phyloP scores from a whole-genome alignment of 495 filamentous ascomycete species.

The Talaromyces thailandensis region DNA sequence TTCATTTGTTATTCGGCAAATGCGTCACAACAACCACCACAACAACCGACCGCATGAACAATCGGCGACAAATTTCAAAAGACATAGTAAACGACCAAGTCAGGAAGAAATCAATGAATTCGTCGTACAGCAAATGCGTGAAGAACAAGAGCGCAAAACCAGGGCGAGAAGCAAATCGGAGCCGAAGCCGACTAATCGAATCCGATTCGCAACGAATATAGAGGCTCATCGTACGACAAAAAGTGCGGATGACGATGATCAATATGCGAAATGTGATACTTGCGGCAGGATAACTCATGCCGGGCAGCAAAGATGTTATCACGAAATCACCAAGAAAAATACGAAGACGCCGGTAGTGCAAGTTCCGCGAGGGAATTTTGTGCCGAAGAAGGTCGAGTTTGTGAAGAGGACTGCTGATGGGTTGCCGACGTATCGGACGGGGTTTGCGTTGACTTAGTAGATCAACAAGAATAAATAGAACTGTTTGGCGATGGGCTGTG shows the following conservation, averaged over 20 bases:
- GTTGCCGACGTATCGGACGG: constrained; percentile 18
- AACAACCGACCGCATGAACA: background rate
- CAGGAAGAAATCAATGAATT: constrained; percentile 27
- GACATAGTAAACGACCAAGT: constrained; percentile 18
- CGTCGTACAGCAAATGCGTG: constrained; percentile 22
- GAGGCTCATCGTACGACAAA: background rate
- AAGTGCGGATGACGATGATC: background rate
- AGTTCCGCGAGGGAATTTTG: constrained; percentile 14
- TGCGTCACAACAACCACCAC: constrained; percentile 2
- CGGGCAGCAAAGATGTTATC: background rate
- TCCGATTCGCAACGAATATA: background rate
- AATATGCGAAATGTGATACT: constrained; percentile 12
- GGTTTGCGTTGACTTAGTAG: constrained; percentile 6
- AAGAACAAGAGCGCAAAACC: constrained; percentile 15
- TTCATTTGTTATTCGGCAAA: constrained; percentile 18
- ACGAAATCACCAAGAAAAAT: background rate
- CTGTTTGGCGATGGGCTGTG: background rate
- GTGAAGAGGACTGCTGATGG: constrained; percentile 14
- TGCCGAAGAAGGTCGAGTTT: constrained; percentile 17
- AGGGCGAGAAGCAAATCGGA: constrained; percentile 16
- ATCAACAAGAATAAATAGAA: background rate
- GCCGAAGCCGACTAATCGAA: constrained; percentile 9
- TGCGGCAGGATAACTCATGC: constrained; percentile 16
- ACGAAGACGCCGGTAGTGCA: constrained; percentile 14
- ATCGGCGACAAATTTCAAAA: background rate